Conservation (phyloP, 1,284 basidiomycete species). For the Leucoagaricus sp. region DNA sequence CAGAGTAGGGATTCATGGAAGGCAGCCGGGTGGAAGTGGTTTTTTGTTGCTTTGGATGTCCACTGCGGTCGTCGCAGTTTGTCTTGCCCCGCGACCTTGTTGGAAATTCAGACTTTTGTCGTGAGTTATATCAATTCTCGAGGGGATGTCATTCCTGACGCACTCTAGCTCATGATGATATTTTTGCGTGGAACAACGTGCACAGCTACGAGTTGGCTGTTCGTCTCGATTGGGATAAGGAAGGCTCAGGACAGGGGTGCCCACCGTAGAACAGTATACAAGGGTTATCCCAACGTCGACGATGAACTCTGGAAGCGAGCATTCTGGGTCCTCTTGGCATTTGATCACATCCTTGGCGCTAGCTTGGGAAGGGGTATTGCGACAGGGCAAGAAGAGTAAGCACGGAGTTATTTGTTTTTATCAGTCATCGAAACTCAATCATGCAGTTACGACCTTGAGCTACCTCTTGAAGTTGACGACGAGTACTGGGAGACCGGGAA, state of each 20-base stretch:
- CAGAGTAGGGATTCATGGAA: conserved; percentile 39
- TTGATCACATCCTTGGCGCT: conserved; percentile 66
- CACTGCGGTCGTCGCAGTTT: conserved; percentile 57
- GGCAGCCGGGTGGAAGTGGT: conserved; percentile 70
- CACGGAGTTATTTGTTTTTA: conserved; percentile 14
- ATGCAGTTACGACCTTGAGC: conserved; percentile 72
- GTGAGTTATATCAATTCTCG: conserved; percentile 32
- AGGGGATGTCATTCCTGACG: not conserved
- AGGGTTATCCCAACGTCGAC: conserved; percentile 45
- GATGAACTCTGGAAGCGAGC: conserved; percentile 80
- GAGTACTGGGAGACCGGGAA: conserved; percentile 74
- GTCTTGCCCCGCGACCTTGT: conserved; percentile 65
- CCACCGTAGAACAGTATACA: conserved; percentile 59
- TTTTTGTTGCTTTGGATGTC: conserved; percentile 52
- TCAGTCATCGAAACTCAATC: conserved; percentile 2
- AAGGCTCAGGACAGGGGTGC: conserved; percentile 73
- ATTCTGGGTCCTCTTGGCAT: conserved; percentile 70
- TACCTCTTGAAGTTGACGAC: conserved; percentile 84
- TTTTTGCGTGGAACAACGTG: conserved; percentile 56
- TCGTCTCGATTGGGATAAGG: conserved; percentile 67
- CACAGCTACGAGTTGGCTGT: conserved; percentile 64
- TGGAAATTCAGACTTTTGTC: conserved; percentile 69
- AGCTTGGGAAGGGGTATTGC: conserved; percentile 72
- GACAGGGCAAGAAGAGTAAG: conserved; percentile 80
- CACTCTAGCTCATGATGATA: conserved; percentile 42